A percentile compares a stretch with the other conserved stretches of the same genome.
Conservation (phyloP, 1,284 basidiomycete genomes). For the Sporisorium sorghi region DNA sequence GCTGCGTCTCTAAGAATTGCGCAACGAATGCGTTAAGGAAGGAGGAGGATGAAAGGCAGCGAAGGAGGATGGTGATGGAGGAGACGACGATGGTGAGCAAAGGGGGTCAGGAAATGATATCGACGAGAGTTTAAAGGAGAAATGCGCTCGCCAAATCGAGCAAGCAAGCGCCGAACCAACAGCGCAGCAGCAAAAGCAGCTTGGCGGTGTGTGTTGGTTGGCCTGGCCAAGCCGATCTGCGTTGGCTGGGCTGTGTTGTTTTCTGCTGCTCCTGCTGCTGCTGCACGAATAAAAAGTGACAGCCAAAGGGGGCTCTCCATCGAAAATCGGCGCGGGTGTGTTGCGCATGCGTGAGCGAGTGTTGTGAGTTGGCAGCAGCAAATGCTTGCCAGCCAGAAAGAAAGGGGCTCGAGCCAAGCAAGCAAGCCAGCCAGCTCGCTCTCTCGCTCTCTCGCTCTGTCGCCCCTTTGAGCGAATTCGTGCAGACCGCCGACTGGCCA, state of each 20-base stretch:
- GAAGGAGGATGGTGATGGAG: conserved; percentile 23
- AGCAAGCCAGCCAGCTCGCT: not conserved
- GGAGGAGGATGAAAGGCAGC: conserved; percentile 5
- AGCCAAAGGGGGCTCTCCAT: conserved; percentile 6
- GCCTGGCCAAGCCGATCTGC: conserved; percentile 1
- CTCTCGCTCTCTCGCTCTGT: too few species aligned
- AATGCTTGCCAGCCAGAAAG: conserved; percentile 13
- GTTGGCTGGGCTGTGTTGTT: conserved; percentile 14
- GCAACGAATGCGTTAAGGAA: conserved; percentile 16
- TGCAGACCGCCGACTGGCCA: conserved; percentile 10
- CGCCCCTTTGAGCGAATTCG: conserved; percentile 26
- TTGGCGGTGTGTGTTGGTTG: conserved; percentile 22
- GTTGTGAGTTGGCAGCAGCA: conserved; percentile 33
- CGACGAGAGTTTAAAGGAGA: conserved; percentile 33
- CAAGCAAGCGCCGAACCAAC: conserved; percentile 4
- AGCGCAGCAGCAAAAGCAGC: too few species aligned
- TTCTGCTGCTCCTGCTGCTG: conserved; percentile 3
- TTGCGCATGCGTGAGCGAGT: conserved; percentile 11
- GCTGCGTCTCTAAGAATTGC: conserved; percentile 31
- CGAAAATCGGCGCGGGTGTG: not conserved
- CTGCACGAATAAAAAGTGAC: conserved; percentile 20
- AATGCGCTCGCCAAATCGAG: conserved; percentile 4
- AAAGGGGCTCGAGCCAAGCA: conserved; percentile 41
- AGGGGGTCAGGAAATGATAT: conserved; percentile 10
- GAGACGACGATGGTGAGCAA: conserved; percentile 9